Evolutionary conservation across 352 stramenopile genomes (phyloP), one percentile per base, ranked within the genome.

Genomic region (Globisporangium apiculatum): DNA sequence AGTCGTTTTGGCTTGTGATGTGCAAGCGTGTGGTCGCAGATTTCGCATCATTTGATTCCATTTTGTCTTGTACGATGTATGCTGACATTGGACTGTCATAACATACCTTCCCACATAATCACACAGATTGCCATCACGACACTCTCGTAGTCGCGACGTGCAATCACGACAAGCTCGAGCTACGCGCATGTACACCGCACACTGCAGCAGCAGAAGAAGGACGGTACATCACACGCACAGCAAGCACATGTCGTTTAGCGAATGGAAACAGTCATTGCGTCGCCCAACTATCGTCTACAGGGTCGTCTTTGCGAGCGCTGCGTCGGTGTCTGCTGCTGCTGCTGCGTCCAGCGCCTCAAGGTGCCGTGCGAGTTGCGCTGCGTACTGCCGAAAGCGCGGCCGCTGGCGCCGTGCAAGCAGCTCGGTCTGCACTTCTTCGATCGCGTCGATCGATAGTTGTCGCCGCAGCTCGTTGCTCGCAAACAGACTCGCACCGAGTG

Each of bases 371-470:
- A 75, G 37, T 45, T 73, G 66, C 3, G 71, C 57, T 41, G 81
- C 62, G 57, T 83, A 81, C 54, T 75, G 66, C 7, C 73, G 73
- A 55, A 90, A 90, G n/a, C 71, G 78, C 67, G 86, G 77, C 17
- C 76, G 71, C 40, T 84, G 65, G 42, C 75, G 58, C 54, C 64
- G 62, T 24, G 54, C 58, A 58, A 64, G 56, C 55, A 83, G 31
- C 50, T 79, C 64, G 24, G 53, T 47, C 60, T 75, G 53, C 55
- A 86, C 58, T 5, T 75, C 57, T 36, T 76, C 65, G 11, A 64
- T 45, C 31, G 58, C 58, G 31, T 64, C 58, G 38, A 64, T 54
- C 24, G 58, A 64, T 37, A 64, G 43, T 17, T 37, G 48, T n/a
- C 38, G 18, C 6, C 55, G 51, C 38, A 64, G 12, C 52, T 49